Conservation (phyloP, 768 basidiomycete species). For the Suillus spraguei region DNA sequence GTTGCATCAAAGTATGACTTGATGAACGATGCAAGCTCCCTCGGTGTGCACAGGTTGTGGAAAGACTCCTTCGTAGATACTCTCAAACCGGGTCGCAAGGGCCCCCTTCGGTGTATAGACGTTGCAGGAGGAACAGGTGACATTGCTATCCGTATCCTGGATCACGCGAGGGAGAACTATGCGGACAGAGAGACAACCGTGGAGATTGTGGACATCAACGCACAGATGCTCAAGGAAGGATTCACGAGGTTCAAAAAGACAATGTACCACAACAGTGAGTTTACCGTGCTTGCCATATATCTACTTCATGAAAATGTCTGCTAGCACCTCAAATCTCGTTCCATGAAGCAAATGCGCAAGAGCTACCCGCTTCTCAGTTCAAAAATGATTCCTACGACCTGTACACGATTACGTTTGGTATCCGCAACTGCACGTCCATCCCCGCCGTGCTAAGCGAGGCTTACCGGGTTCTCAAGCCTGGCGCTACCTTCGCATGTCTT, state of each 20-base stretch:
- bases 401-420: constrained; percentile 99
- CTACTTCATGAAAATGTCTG: constrained; percentile 9
- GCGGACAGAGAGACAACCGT: constrained; percentile 90
- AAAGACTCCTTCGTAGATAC: constrained; percentile 86
- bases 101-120: constrained; percentile 83
- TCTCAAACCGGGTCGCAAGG: constrained; percentile 75
- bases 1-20: constrained; percentile 95
- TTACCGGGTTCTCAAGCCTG: constrained; percentile 92
- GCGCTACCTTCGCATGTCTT: constrained; percentile 92
- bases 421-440: constrained; percentile 94
- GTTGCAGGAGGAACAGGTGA: constrained; percentile 98
- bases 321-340: constrained; percentile 92
- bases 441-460: constrained; percentile 88
- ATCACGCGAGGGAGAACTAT: constrained; percentile 86
- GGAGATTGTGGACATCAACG: constrained; percentile 92
- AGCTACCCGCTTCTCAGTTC: constrained; percentile 66
- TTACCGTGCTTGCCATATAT: background rate
- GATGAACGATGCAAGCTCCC: constrained; percentile 99
- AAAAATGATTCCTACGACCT: constrained; percentile 86
- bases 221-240: constrained; percentile 94
- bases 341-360: constrained; percentile 91
- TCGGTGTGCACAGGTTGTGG: constrained; percentile 97
- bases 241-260: constrained; percentile 90
- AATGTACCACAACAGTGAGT: constrained; percentile 96
- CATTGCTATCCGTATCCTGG: constrained; percentile 92